Conservation (phyloP, 2,329 filamentous ascomycete genomes). For the Diaporthe sp. region DNA sequence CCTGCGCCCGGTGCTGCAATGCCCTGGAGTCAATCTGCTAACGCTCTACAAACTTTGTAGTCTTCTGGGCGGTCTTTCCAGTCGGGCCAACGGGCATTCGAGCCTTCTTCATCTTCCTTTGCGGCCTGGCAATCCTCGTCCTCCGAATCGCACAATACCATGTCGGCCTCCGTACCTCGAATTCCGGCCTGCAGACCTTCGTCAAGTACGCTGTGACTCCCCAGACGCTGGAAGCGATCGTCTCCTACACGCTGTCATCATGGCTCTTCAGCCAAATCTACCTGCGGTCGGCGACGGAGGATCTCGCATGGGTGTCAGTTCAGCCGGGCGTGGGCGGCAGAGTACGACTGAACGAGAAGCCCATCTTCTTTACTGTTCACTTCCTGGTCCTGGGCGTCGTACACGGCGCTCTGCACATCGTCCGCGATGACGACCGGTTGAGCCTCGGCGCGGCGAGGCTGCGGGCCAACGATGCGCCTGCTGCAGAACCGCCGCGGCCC, state of each 20-base stretch:
- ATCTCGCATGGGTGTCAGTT: slow-evolving; percentile 79
- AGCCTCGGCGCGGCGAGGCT: slow-evolving; percentile 57
- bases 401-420: slow-evolving; percentile 80
- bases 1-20: neutral
- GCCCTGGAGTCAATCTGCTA: slow-evolving; percentile 1
- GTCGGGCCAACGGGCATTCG: slow-evolving; percentile 82
- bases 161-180: slow-evolving; percentile 78
- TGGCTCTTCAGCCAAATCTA: slow-evolving; percentile 86
- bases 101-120: slow-evolving; percentile 81
- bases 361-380: slow-evolving; percentile 83
- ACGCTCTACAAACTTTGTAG: slow-evolving; percentile 56
- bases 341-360: slow-evolving; percentile 85
- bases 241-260: slow-evolving; percentile 84
- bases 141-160: slow-evolving; percentile 89
- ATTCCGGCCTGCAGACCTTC: slow-evolving; percentile 77
- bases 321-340: slow-evolving; percentile 80
- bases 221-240: slow-evolving; percentile 76
- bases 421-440: slow-evolving; percentile 80
- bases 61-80: slow-evolving; percentile 90
- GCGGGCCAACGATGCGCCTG: slow-evolving; percentile 40
- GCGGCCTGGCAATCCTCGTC: slow-evolving; percentile 83
- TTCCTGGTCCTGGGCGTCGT: slow-evolving; percentile 76
- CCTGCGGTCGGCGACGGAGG: slow-evolving; percentile 77
- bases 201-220: slow-evolving; percentile 68
- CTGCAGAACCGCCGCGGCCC: slow-evolving; percentile 45